phyloP scores from a whole-genome alignment of 192 early-diverging fungal genomes.

The Coemansia aciculifera region DNA sequence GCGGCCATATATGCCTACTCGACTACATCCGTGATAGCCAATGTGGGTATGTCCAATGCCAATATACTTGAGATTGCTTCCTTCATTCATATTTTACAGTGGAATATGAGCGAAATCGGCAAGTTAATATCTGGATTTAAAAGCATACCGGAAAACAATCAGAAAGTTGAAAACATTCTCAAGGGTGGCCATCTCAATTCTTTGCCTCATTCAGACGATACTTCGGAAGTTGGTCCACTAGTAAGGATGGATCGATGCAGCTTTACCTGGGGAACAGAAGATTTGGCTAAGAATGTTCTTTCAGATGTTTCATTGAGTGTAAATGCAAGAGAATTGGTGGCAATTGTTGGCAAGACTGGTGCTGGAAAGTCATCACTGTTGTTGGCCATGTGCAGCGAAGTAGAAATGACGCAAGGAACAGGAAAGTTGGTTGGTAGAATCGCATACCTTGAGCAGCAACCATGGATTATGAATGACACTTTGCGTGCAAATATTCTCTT shows the following conservation, averaged over 20 bases:
- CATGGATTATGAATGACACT: constrained; percentile 53
- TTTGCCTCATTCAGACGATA: not conserved
- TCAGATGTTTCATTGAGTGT: constrained; percentile 9
- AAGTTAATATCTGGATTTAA: not conserved
- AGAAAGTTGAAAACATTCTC: constrained; percentile 15
- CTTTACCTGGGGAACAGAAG: constrained; percentile 16
- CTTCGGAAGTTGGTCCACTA: not conserved
- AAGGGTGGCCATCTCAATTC: constrained; percentile 24
- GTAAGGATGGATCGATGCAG: constrained; percentile 17
- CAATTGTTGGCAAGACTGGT: constrained; percentile 62
- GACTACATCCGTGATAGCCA: not conserved
- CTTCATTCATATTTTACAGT: not conserved
- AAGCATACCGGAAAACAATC: not conserved
- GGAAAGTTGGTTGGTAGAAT: constrained; percentile 27
- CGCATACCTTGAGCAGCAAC: constrained; percentile 30
- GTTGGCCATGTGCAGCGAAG: constrained; percentile 59
- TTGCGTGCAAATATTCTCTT: constrained; percentile 81
- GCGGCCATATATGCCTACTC: not conserved
- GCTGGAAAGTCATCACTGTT: constrained; percentile 65
- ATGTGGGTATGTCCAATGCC: too few species aligned
- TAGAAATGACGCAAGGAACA: constrained; percentile 36
- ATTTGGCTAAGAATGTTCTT: not conserved
- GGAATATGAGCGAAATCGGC: not conserved
- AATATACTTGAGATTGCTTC: not conserved
- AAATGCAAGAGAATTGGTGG: constrained; percentile 48